Conservation (phyloP, 768 basidiomycete genomes). For the Boletellus ananiceps region DNA sequence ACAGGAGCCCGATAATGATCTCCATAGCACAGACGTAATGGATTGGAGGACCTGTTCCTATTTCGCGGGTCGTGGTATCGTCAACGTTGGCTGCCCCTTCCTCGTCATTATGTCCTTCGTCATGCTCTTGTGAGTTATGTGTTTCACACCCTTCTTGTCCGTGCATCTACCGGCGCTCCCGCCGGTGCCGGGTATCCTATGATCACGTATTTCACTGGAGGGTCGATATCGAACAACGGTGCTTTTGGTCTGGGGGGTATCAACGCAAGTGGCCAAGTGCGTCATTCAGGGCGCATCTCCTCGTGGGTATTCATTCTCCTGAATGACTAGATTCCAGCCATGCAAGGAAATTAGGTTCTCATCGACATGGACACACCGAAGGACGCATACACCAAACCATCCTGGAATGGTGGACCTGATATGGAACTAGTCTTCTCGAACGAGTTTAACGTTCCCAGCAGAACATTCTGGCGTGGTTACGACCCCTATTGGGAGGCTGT, state of each 20-base stretch:
- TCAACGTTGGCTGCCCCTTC: slow-evolving; percentile 68
- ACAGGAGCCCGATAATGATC: slow-evolving; percentile 64
- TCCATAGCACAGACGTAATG: slow-evolving; percentile 59
- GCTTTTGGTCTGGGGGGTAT: slow-evolving; percentile 66
- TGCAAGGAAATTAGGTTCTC: slow-evolving; percentile 51
- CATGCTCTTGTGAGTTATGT: slow-evolving; percentile 54
- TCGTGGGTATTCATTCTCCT: neutral
- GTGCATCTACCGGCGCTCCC: neutral
- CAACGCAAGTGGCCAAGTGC: slow-evolving; percentile 69
- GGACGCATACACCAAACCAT: slow-evolving; percentile 48
- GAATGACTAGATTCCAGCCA: slow-evolving; percentile 45
- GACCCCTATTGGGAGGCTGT: slow-evolving; percentile 80
- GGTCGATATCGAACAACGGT: slow-evolving; percentile 32
- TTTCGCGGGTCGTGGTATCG: slow-evolving; percentile 57
- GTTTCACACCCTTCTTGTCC: neutral
- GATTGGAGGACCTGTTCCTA: slow-evolving; percentile 34
- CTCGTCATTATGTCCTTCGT: slow-evolving; percentile 46
- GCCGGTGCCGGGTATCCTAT: slow-evolving; percentile 43
- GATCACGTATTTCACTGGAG: slow-evolving; percentile 34
- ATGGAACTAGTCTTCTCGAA: slow-evolving; percentile 67
- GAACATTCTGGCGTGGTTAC: slow-evolving; percentile 77
- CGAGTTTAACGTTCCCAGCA: slow-evolving; percentile 73
- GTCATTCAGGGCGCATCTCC: neutral
- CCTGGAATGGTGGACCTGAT: slow-evolving; percentile 56
- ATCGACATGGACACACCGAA: slow-evolving; percentile 58